These are phyloP conservation scores for Lachnellula willkommii DNA, from an alignment of 2,329 filamentous ascomycete species.

Conservation along the genomic window DNA sequence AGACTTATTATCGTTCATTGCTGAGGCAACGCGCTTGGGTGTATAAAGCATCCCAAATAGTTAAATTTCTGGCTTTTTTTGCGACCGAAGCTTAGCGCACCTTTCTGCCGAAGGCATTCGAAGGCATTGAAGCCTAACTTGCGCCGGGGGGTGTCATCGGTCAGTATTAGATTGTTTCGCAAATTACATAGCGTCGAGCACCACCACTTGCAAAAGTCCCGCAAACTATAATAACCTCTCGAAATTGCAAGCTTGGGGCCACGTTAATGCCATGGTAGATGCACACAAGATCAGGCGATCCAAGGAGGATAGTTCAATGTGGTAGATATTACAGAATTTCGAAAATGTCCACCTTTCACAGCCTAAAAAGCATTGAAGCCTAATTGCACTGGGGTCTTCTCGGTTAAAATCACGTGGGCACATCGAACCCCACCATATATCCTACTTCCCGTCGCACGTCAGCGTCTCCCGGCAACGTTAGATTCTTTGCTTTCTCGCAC, in stretches of 20 bases:
- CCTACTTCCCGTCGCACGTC: no score
- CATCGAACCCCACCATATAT: neutral
- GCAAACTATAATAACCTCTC: neutral
- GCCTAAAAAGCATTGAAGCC: conserved; percentile 1
- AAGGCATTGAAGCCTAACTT: no score
- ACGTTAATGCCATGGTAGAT: neutral
- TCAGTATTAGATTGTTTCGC: neutral
- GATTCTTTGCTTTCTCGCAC: no score
- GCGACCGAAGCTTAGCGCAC: neutral
- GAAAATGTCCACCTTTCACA: conserved; percentile 1
- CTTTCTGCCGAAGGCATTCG: neutral
- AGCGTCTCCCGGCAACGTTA: no score
- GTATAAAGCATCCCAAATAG: no score
- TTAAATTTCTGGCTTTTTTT: neutral
- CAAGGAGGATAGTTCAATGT: no score
- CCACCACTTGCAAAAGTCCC: neutral
- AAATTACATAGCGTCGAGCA: neutral
- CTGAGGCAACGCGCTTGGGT: neutral
- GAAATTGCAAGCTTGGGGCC: neutral
- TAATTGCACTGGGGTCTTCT: conserved; percentile 2
- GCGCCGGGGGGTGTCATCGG: no score
- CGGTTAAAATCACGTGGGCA: conserved; percentile 1
- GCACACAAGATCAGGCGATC: conserved; percentile 1
- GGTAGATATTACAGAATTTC: neutral
- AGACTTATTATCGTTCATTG: neutral